Evolutionary conservation across 768 basidiomycete genomes (phyloP), one percentile per base, ranked within the genome.

Genomic region (Gyrodon lividus): DNA sequence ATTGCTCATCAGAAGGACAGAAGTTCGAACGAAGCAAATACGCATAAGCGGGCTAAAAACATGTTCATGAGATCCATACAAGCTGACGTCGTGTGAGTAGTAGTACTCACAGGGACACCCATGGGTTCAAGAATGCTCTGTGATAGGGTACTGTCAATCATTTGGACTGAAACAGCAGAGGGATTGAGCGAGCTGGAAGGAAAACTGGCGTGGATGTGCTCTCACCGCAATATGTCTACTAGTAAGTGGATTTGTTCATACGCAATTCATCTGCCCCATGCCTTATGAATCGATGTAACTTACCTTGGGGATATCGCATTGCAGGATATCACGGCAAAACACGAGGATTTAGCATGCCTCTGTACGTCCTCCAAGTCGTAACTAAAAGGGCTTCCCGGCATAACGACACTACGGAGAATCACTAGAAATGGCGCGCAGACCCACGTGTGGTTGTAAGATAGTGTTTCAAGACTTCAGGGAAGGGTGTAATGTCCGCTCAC

Each of bases 11-110:
- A 9, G 51, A 51, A 24, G 65, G 59, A 45, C 47, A 60, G 3
- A 43, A 6, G 35, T 65, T 64, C 46, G 59, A 59, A 13, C 30
- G 24, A 30, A 59, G 30, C 19, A 59, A 24, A 16, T n/a, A n/a
- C 8, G 30, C 37, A 47, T 55, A 52, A 28, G 45, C 19, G 13
- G 47, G 41, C 64, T 58, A 43, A n/a, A 43, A n/a, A 35, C 23
- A 19, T 7, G 43, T 51, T 35, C 33, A 40, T 30, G 43, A 46
- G 33, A 43, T 9, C 5, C 13, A 17, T 14, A 13, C 3, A 22
- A 5, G 19, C 6, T 2, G n/a, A n/a, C n/a, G 6, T 7, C 14
- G 1, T 13, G 12, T 5, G 26, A 5, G 8, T 16, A 10, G 39
- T 38, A 39, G 22, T 14, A 58, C 63, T 50, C 34, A 66, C 63